Conservation (phyloP, 495 filamentous ascomycete species). For the Aspergillus wentii region DNA sequence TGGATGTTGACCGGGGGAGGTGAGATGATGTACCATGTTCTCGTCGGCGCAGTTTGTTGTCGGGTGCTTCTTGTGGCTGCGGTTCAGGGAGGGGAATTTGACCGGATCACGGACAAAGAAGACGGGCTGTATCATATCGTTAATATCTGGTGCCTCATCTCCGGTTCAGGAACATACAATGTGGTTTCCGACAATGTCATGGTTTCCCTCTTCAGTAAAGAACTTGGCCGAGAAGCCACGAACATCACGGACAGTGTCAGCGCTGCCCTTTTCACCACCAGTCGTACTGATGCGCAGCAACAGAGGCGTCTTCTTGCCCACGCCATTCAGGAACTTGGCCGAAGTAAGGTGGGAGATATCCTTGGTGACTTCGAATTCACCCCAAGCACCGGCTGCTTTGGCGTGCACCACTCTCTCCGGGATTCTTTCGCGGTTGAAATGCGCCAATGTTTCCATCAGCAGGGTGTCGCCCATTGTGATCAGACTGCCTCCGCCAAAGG, state of each 20-base stretch:
- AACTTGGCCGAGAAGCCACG: slow-evolving; percentile 68
- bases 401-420: slow-evolving; percentile 57
- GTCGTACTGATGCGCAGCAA: slow-evolving; percentile 63
- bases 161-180: slow-evolving; percentile 11
- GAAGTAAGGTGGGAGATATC: slow-evolving; percentile 43
- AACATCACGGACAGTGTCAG: slow-evolving; percentile 62
- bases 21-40: slow-evolving; percentile 35
- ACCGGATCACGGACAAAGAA: slow-evolving; percentile 54
- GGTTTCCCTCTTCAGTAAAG: slow-evolving; percentile 75
- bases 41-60: slow-evolving; percentile 40
- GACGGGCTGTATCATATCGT: slow-evolving; percentile 26
- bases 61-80: slow-evolving; percentile 46
- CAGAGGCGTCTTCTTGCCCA: slow-evolving; percentile 59
- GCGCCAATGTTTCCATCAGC: slow-evolving; percentile 36
- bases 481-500: slow-evolving; percentile 20
- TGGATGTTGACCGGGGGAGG: neutral
- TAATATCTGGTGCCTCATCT: neutral
- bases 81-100: slow-evolving; percentile 50
- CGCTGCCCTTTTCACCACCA: slow-evolving; percentile 57
- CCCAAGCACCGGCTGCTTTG: slow-evolving; percentile 54
- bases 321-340: slow-evolving; percentile 35
- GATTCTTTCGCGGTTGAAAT: slow-evolving; percentile 54
- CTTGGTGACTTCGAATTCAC: slow-evolving; percentile 56
- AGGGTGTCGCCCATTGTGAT: slow-evolving; percentile 24
- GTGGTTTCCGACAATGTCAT: slow-evolving; percentile 47